Percentiles rank a stretch among this genome's conserved stretches.
Conservation (phyloP, 805 yeast genomes). For the Barnettozyma wickerhamii region DNA sequence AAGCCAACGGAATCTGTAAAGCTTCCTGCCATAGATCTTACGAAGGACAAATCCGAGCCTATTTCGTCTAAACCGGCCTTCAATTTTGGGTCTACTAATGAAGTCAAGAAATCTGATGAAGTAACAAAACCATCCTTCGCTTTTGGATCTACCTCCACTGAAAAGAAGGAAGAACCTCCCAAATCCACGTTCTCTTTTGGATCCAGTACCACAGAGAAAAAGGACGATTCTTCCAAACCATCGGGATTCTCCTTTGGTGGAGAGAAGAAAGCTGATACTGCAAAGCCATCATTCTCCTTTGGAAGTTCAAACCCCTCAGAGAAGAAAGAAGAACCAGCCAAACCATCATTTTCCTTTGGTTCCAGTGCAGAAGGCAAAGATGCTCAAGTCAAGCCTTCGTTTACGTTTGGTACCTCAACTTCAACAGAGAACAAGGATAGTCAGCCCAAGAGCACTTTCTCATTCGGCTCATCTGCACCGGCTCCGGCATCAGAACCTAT, state of each 20-base stretch:
- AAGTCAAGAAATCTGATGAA: constrained; percentile 9
- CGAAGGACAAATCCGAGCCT: no score
- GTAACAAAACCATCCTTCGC: no score
- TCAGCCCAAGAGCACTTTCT: constrained; percentile 1
- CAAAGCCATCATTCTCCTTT: constrained; percentile 6
- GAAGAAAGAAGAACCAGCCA: constrained; percentile 6
- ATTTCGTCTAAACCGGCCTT: constrained; percentile 20
- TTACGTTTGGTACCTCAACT: constrained; percentile 6
- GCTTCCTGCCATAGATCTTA: no score
- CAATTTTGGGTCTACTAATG: constrained; percentile 16
- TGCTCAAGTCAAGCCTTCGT: constrained; percentile 1
- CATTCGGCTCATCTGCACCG: constrained; percentile 1
- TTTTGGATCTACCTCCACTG: no score
- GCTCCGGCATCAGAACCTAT: no score
- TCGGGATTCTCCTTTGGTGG: constrained; percentile 11
- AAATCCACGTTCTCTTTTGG: no score
- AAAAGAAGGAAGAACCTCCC: no score
- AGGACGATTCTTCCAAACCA: constrained; percentile 1
- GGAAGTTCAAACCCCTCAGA: neutral
- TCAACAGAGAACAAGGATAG: neutral
- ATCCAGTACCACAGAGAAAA: no score
- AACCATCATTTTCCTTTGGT: no score
- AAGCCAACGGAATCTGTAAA: no score
- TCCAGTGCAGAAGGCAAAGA: neutral
- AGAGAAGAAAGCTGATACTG: constrained; percentile 5